A percentile compares a stretch with the other conserved stretches of the same genome.
Conservation (phyloP, 257 asterid species). For the Solanum corneliomulleri region DNA sequence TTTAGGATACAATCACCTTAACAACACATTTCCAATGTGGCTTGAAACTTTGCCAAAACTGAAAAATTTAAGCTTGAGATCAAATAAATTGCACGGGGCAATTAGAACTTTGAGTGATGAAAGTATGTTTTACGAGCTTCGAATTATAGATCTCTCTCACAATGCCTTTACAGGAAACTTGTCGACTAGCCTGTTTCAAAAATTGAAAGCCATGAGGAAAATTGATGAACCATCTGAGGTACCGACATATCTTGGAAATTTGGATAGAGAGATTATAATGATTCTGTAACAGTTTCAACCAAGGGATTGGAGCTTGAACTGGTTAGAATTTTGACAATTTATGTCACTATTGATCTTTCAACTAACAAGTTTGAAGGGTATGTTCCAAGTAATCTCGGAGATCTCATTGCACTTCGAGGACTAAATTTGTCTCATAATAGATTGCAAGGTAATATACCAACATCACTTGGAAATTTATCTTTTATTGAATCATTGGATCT, state of each 20-base stretch:
- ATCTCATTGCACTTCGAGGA: background rate
- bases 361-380: background rate
- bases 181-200: background rate
- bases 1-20: no score
- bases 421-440: background rate
- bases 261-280: background rate
- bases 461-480: background rate
- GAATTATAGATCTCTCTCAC: background rate
- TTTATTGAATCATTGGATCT: background rate
- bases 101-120: background rate
- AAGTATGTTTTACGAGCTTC: background rate
- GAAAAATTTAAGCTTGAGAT: background rate
- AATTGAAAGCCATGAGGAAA: background rate
- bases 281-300: background rate
- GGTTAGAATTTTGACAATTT: background rate
- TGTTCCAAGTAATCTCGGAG: background rate
- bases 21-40: background rate
- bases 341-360: background rate
- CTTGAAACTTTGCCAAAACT: background rate
- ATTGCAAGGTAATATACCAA: background rate
- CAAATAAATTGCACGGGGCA: background rate
- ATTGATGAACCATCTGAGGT: background rate
- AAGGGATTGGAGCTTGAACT: background rate
- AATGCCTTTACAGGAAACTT: background rate
- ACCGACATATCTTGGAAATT: background rate